Conservation (phyloP, 2,329 filamentous ascomycete species). For the Pyrenophora graminea region DNA sequence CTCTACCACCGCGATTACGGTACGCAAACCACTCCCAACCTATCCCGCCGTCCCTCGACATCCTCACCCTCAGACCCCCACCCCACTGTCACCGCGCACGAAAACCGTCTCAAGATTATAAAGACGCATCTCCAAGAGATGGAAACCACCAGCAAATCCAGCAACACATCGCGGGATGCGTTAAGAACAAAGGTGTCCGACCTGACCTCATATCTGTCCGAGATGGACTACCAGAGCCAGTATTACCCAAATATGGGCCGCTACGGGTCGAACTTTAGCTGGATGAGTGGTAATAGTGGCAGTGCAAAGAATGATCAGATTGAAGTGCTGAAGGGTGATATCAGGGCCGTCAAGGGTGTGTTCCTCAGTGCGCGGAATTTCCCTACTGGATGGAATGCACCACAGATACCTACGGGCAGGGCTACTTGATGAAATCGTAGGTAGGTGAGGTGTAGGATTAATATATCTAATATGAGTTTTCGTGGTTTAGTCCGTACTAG, state of each 20-base stretch:
- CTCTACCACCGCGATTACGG: conserved; percentile 81
- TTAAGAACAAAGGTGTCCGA: conserved; percentile 56
- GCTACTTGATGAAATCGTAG: conserved; percentile 11
- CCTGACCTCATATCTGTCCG: conserved; percentile 66
- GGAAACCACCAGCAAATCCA: conserved; percentile 54
- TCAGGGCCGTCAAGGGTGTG: conserved; percentile 78
- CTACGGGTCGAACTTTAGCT: conserved; percentile 32
- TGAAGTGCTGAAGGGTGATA: conserved; percentile 72
- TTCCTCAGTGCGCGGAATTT: conserved; percentile 76
- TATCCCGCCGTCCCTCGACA: conserved; percentile 48
- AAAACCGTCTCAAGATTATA: conserved; percentile 56
- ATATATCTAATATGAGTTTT: background rate
- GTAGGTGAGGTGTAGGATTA: background rate
- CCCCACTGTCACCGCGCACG: conserved; percentile 44
- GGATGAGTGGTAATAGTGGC: conserved; percentile 48
- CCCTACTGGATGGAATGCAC: conserved; percentile 43
- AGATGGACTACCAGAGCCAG: conserved; percentile 46
- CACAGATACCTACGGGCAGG: conserved; percentile 28
- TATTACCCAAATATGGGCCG: conserved; percentile 49
- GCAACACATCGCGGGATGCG: conserved; percentile 55
- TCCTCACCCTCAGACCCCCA: conserved; percentile 28
- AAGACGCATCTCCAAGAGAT: conserved; percentile 57
- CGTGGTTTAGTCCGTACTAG: background rate
- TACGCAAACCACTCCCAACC: conserved; percentile 69
- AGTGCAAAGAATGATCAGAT: conserved; percentile 70